Conservation (phyloP, 2,329 filamentous ascomycete genomes). For the Phoma sp. region DNA sequence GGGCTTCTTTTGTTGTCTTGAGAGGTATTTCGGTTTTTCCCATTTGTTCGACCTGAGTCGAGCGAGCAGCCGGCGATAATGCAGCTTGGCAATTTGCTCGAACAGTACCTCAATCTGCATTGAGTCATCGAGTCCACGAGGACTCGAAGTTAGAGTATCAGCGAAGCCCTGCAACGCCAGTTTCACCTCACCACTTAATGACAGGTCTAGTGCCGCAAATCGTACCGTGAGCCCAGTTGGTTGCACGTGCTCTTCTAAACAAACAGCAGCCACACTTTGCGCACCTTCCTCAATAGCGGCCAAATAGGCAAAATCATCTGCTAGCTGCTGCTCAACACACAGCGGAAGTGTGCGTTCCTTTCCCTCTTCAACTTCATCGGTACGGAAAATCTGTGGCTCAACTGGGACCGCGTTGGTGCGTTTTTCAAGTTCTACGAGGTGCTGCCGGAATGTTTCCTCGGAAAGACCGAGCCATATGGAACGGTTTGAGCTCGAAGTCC, state of each 20-base stretch:
- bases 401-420: slow-evolving; percentile 16
- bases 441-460: slow-evolving; percentile 7
- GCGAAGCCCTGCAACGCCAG: background rate
- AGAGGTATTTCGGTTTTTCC: slow-evolving; percentile 15
- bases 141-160: background rate
- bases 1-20: slow-evolving; percentile 14
- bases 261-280: slow-evolving; percentile 14
- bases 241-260: slow-evolving; percentile 9
- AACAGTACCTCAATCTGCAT: background rate
- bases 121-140: background rate
- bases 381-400: slow-evolving; percentile 1
- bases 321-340: slow-evolving; percentile 9
- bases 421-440: slow-evolving; percentile 12
- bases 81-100: slow-evolving; percentile 2
- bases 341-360: background rate
- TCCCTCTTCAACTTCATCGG: background rate
- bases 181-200: slow-evolving; percentile 1
- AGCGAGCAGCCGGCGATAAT: slow-evolving; percentile 13
- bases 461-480: slow-evolving; percentile 7
- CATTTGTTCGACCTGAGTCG: slow-evolving; percentile 12
- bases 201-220: slow-evolving; percentile 11
- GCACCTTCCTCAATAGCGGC: slow-evolving; percentile 16
- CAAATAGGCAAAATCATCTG: slow-evolving; percentile 13
- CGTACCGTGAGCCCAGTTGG: slow-evolving; percentile 1
- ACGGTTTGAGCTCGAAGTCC: background rate